Percentiles rank a stretch among this genome's conserved stretches.
Conservation (phyloP, 179 eudicot species). For the Spergularia azorica region DNA sequence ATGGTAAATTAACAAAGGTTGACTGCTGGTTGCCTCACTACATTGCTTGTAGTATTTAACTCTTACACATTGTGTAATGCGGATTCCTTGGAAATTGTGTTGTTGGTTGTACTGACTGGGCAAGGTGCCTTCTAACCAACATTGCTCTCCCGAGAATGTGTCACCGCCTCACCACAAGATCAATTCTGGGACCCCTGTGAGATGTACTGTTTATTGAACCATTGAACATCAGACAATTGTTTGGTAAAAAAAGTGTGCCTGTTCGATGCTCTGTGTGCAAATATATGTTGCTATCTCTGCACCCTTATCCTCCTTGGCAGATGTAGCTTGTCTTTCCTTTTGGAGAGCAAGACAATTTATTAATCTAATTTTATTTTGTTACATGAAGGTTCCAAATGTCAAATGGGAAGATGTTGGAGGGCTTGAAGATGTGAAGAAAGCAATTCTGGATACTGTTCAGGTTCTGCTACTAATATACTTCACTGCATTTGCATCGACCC, state of each 20-base stretch:
- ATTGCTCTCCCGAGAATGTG: background rate
- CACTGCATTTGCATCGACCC: conserved; percentile 14
- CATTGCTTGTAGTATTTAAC: background rate
- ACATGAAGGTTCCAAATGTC: conserved; percentile 76
- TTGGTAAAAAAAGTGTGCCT: background rate
- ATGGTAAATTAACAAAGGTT: background rate
- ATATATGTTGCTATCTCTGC: background rate
- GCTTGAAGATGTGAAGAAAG: conserved; percentile 97
- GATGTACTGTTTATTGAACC: background rate
- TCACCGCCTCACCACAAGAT: too few species aligned
- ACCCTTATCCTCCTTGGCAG: background rate
- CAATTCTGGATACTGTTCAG: conserved; percentile 95
- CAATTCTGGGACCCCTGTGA: background rate
- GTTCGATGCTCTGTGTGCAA: background rate
- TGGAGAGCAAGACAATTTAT: background rate
- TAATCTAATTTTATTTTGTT: conserved; percentile 20
- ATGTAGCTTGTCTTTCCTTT: conserved; percentile 7
- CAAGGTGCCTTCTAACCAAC: background rate
- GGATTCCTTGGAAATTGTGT: background rate
- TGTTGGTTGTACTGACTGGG: background rate
- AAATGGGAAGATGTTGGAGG: conserved; percentile 99
- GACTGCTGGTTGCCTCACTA: background rate
- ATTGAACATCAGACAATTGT: background rate
- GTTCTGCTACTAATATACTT: conserved; percentile 33
- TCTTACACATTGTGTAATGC: background rate